Conservation (phyloP, 805 yeast genomes). For the Wickerhamomyces bisporus region DNA sequence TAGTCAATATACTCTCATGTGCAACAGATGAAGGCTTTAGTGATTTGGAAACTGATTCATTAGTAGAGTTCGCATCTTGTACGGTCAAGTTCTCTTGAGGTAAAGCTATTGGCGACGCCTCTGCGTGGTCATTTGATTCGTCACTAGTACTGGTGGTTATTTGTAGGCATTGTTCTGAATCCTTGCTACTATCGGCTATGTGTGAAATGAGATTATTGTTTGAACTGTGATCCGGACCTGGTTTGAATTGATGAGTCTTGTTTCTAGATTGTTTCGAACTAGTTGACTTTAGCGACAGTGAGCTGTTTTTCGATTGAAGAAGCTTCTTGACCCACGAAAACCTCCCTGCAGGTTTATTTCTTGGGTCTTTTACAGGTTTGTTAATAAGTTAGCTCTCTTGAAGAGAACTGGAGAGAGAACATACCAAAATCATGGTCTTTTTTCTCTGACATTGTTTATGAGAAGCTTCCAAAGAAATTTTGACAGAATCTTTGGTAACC, state of each 20-base stretch:
- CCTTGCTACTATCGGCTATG: too few relatives aligned
- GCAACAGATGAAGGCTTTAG: conserved; percentile 7
- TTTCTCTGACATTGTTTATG: background rate
- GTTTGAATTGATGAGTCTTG: background rate
- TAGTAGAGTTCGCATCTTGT: background rate
- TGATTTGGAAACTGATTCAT: background rate
- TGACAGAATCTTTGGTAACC: too few relatives aligned
- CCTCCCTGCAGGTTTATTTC: conserved; percentile 9
- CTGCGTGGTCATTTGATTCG: background rate
- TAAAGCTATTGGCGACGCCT: background rate
- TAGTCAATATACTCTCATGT: conserved; percentile 8
- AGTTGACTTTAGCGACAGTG: background rate
- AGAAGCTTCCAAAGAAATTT: too few relatives aligned
- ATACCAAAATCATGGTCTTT: background rate
- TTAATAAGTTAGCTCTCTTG: too few relatives aligned
- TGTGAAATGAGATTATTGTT: too few relatives aligned
- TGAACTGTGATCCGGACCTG: background rate
- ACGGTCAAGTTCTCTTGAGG: background rate
- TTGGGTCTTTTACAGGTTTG: background rate
- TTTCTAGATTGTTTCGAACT: background rate
- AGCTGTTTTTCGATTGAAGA: conserved; percentile 8
- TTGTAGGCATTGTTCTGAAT: too few relatives aligned
- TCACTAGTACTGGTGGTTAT: too few relatives aligned
- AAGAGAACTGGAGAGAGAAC: background rate
- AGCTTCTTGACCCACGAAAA: conserved; percentile 17